Evolutionary conservation across 305 asterid genomes (phyloP).

Genomic region (Plantago lanceolata): DNA sequence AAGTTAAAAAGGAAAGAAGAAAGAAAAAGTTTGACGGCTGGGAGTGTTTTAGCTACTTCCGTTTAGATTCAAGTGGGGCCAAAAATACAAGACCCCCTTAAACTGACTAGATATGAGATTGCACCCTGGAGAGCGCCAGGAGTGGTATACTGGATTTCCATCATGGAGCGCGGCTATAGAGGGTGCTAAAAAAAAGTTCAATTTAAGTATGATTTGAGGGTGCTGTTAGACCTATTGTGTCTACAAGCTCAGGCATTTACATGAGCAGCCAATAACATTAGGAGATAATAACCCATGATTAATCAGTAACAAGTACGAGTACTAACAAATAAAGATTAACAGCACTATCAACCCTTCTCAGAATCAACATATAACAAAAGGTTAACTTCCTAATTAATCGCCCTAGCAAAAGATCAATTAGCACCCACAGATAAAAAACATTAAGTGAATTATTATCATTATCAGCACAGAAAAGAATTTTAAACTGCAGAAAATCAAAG

Average conservation of each 20-base stretch:
- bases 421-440: neutral
- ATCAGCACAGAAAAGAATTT: neutral
- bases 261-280: neutral
- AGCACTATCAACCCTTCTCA: neutral
- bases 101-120: too few species aligned
- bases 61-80: too few species aligned
- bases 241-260: conserved; percentile 5
- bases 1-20: too few species aligned
- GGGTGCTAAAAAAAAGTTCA: neutral
- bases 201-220: neutral
- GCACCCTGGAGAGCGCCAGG: too few species aligned
- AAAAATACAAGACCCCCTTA: too few species aligned
- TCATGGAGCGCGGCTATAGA: too few species aligned
- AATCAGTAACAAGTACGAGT: neutral
- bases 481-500: neutral
- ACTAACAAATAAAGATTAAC: neutral
- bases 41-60: too few species aligned
- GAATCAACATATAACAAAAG: neutral
- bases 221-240: neutral
- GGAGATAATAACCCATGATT: neutral
- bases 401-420: neutral
- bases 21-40: too few species aligned
- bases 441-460: neutral
- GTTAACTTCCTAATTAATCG: neutral
- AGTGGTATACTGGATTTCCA: neutral